Evolutionary conservation across 2,329 filamentous ascomycete genomes (phyloP), one percentile per base, ranked within the genome.

Genomic region (Lachnellula cervina): DNA sequence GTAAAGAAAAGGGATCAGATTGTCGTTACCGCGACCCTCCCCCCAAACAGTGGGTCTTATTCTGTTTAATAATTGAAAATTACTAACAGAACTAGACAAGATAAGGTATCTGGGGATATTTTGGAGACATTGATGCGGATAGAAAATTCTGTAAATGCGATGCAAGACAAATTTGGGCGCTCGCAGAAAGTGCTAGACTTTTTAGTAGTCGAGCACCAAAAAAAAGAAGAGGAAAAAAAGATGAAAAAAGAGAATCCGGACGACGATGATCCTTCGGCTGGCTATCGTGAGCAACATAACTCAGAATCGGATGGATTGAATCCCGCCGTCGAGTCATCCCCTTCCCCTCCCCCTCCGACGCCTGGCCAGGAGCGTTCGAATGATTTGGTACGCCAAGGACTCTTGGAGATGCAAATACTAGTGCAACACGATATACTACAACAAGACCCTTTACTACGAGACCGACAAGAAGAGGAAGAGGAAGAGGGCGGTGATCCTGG

Each of bases 1-100:
- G 94, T 71, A 88, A 87, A 65, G 92, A 97, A 64, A 95, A 95
- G 69, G 86, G 82, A 62, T 80, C 90, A 34, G 80, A 85, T 52
- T 99, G 90, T 75, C 86, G 89, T 71, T 97, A 97, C 71, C 86
- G 92, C 62, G 92, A 97, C 68, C 88, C 94, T 5, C 88, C 90
- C 21, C 90, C 90, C 16, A 94, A 95, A 68, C 93, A 95, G 89
- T 96, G 79, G 70, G 87, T 77, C 53, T 45, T 82, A 79, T 54
- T 77, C 28, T 9, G 16, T 14, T 21, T 25, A 35, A 14, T 13
- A 34, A 37, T 51, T 13, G 35, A 37, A 32, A 34, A 21, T 40
- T 45, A 53, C 65, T 68, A 63, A 68, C 49, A 38, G 46, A 8
- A 54, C n/a, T 55, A 69, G 67, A 48, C 65, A 68, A 59, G 83